Base-by-base conservation (phyloP, 805 yeast genomes). In the Citeromyces nyonsensis region DNA sequence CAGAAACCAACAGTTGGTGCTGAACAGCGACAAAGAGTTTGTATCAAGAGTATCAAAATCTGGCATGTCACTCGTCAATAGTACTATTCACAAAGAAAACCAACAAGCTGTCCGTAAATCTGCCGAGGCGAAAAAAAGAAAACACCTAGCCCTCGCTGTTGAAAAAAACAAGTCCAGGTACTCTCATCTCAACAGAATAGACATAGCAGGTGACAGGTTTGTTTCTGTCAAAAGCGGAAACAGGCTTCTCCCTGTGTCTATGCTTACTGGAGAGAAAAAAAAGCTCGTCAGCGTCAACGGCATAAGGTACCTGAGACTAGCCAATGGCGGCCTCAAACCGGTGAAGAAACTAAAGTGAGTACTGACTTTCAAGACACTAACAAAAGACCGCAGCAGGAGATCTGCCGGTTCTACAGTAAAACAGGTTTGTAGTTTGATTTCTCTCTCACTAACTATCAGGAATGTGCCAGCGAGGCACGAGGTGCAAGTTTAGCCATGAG, bases 401-500 rank as follows among this genome's bases (percentile, higher is more conserved):
- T 40, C 27, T 57, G 62, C 39, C 46, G 53, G n/a, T 52, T 52
- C 39, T 61, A 48, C 42, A 44, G 57, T 10, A 47, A 61, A 38
- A 46, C 56, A 29, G 69, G 69, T 43, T 38, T 36, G 39, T 29
- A 37, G 35, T 39, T 45, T 44, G 38, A 34, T 47, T 36, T 38
- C 41, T 45, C n/a, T n/a, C n/a, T 44, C 42, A 43, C 49, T 33
- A 38, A 34, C 32, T 27, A 38, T 26, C 48, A 59, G 79, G 80
- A 2, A 45, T 51, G 11, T 76, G 91, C 45, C 52, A 54, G 31
- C 64, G 66, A 38, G 71, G 69, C 12, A 44, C 54, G 13, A 36
- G 45, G 4, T 81, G 91, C 47, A 56, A 54, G 15, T 75, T 62
- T 42, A 44, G 47, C 4, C 91, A 80, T 45, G 63, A 66, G 31